These are phyloP conservation scores for Atalantia buxifolia DNA, from an alignment of 345 rosid genomes.

Conservation along the genomic window DNA sequence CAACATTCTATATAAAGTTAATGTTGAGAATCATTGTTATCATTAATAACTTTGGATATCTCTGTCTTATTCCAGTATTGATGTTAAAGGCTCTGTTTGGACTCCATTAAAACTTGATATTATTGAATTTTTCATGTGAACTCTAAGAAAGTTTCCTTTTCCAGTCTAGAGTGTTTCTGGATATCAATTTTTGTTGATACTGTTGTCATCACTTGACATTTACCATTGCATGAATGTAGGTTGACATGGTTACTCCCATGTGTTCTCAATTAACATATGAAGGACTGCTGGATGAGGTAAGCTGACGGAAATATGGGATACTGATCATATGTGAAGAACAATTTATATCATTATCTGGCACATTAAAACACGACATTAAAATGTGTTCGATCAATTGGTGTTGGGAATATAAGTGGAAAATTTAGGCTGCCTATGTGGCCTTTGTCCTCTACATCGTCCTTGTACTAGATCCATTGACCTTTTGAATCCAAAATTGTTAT, in stretches of 20 bases:
- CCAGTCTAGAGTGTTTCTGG: background rate
- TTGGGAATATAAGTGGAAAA: background rate
- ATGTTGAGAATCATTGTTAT: background rate
- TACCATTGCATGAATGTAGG: slow-evolving; percentile 43
- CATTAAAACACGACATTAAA: background rate
- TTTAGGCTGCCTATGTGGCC: background rate
- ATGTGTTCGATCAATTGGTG: background rate
- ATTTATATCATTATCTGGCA: background rate
- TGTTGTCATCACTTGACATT: background rate
- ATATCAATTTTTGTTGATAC: background rate
- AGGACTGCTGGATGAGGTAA: slow-evolving; percentile 94
- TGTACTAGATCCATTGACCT: background rate
- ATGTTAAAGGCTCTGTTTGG: background rate
- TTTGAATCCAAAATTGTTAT: background rate
- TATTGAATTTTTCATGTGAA: background rate
- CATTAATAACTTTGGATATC: background rate
- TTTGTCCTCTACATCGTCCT: background rate
- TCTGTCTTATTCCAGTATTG: background rate
- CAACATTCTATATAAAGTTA: background rate
- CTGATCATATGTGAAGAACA: background rate
- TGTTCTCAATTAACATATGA: slow-evolving; percentile 92
- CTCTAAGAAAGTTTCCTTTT: background rate
- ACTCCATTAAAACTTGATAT: background rate
- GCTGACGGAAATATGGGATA: slow-evolving; percentile 7
- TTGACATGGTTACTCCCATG: slow-evolving; percentile 96